Evolutionary conservation across 2,329 filamentous ascomycete genomes (phyloP).

Genomic region (Aspergillus costaricaensis): DNA sequence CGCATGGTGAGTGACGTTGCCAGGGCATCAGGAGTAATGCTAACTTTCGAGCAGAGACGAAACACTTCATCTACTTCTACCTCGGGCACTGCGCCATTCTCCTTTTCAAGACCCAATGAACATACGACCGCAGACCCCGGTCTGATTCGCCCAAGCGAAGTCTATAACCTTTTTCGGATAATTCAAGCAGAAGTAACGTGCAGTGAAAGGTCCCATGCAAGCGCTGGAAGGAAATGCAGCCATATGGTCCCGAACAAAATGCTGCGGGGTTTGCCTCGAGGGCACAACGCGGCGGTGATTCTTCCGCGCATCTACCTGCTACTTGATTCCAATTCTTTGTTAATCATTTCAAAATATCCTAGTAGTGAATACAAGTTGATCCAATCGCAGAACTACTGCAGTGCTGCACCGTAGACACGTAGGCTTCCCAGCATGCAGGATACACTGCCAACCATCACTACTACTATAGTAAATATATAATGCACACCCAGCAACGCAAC

Average conservation of each 20-base stretch:
- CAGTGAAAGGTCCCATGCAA: background rate
- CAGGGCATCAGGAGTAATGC: background rate
- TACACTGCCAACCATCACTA: too few relatives aligned
- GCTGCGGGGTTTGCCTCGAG: background rate
- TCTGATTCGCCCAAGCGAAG: background rate
- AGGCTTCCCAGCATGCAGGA: background rate
- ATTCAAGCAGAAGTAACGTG: conserved; percentile 4
- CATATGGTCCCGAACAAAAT: background rate
- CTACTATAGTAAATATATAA: background rate
- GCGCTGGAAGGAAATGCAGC: background rate
- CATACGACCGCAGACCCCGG: background rate
- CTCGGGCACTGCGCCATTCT: conserved; percentile 97
- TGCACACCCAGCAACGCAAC: background rate
- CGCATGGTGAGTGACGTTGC: conserved; percentile 69
- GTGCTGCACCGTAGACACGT: background rate
- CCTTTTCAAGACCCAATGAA: conserved; percentile 95
- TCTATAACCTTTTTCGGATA: conserved; percentile 9
- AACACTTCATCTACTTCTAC: conserved; percentile 99
- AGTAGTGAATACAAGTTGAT: background rate
- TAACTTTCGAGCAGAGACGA: conserved; percentile 70
- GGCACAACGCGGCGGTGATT: background rate
- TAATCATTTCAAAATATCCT: background rate
- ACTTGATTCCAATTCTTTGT: background rate
- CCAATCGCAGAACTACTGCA: background rate
- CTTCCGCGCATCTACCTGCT: background rate